Conservation (phyloP, 2,329 filamentous ascomycete species). For the Aspergillus brasiliensis region DNA sequence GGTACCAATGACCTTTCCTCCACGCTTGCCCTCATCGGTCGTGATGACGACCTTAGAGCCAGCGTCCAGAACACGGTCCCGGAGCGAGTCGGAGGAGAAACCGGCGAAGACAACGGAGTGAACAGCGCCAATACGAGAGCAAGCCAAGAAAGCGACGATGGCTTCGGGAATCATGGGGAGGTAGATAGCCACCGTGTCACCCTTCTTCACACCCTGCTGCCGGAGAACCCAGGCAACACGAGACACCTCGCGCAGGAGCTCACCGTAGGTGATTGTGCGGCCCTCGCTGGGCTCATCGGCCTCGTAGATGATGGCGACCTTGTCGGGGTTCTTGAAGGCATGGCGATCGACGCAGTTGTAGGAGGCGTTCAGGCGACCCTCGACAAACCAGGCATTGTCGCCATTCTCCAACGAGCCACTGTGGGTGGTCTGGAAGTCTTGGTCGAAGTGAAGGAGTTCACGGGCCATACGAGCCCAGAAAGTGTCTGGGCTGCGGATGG, state of each 20-base stretch:
- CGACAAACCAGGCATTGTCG: conserved; percentile 91
- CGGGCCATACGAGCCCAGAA: conserved; percentile 89
- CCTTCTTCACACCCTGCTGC: conserved; percentile 94
- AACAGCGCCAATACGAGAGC: conserved; percentile 86
- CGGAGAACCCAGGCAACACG: conserved; percentile 84
- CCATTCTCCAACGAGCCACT: conserved; percentile 74
- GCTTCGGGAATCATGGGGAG: conserved; percentile 99
- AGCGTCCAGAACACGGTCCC: conserved; percentile 91
- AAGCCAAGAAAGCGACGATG: conserved; percentile 85
- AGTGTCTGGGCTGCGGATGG: conserved; percentile 81
- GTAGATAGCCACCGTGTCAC: conserved; percentile 96
- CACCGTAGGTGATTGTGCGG: conserved; percentile 86
- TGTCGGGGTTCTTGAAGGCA: conserved; percentile 90
- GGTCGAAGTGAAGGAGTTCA: conserved; percentile 86
- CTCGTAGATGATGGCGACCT: conserved; percentile 97
- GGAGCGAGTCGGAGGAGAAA: conserved; percentile 93
- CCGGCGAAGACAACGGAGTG: conserved; percentile 98
- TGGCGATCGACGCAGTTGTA: conserved; percentile 98
- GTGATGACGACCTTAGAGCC: conserved; percentile 94
- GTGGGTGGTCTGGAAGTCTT: conserved; percentile 87
- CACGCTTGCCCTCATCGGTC: conserved; percentile 95
- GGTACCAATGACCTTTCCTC: conserved; percentile 94
- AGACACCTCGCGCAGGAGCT: conserved; percentile 90
- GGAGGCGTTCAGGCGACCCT: conserved; percentile 90
- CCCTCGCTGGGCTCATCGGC: conserved; percentile 87